Percentiles rank a stretch among this genome's conserved stretches.
Evolutionary conservation across 352 stramenopile species (phyloP).

Genomic region (Globisporangium emineosum): DNA sequence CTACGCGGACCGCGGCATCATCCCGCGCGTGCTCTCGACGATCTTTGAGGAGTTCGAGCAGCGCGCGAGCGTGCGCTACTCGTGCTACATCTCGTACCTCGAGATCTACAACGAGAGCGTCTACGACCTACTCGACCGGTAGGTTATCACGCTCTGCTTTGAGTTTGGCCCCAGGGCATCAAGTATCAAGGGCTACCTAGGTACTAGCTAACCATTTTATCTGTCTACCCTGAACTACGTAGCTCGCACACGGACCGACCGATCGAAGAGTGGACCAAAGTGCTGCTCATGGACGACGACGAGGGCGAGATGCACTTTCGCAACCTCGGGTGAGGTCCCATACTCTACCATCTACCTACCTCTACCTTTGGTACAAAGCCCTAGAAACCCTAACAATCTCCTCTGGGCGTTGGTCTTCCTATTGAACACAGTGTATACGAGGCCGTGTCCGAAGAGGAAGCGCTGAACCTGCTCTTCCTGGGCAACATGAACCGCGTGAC

Average conservation of each 20-base stretch:
- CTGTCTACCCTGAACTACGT: background rate
- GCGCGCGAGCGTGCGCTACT: constrained; percentile 52
- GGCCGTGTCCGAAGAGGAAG: constrained; percentile 89
- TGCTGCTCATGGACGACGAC: constrained; percentile 74
- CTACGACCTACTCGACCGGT: constrained; percentile 91
- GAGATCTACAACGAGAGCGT: constrained; percentile 97
- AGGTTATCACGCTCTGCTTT: background rate
- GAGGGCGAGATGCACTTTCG: constrained; percentile 80
- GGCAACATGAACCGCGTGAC: constrained; percentile 96
- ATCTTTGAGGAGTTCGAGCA: constrained; percentile 89
- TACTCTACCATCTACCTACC: background rate
- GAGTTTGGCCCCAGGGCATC: background rate
- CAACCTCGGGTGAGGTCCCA: constrained; percentile 47
- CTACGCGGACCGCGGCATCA: constrained; percentile 95
- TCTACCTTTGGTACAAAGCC: background rate
- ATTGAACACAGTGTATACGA: constrained; percentile 56
- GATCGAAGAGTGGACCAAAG: constrained; percentile 80
- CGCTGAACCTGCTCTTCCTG: constrained; percentile 94
- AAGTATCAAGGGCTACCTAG: background rate
- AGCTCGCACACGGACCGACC: constrained; percentile 69
- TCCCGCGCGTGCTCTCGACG: constrained; percentile 90
- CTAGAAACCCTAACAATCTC: background rate
- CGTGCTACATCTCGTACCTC: constrained; percentile 94
- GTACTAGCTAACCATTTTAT: background rate
- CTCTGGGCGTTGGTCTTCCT: too few relatives aligned